These are phyloP conservation scores for Rhynchospora breviuscula DNA, from an alignment of 176 grass and related monocot species.

Conservation along the genomic window DNA sequence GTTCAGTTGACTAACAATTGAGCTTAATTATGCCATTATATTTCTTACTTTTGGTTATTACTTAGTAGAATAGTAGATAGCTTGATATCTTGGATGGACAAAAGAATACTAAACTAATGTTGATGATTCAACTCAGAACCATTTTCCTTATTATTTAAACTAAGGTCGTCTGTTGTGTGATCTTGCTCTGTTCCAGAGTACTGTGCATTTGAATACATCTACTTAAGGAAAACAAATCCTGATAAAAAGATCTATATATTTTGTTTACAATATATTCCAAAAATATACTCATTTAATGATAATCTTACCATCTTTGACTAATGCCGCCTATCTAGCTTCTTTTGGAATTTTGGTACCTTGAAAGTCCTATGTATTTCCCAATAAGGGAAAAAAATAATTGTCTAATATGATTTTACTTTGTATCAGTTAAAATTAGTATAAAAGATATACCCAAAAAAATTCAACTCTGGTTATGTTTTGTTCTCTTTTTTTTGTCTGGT, in stretches of 20 bases:
- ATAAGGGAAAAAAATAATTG: not conserved
- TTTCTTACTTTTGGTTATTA: not conserved
- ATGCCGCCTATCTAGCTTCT: not conserved
- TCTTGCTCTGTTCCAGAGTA: not conserved
- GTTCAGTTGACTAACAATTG: not conserved
- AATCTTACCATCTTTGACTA: not conserved
- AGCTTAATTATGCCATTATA: not conserved
- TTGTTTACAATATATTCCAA: not conserved
- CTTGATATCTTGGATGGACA: not conserved
- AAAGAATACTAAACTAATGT: not conserved
- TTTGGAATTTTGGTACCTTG: not conserved
- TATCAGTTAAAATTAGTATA: not conserved
- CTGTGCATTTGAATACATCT: too few species aligned
- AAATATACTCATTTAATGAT: not conserved
- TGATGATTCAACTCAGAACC: not conserved
- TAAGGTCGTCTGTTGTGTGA: not conserved
- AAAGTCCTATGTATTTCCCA: not conserved
- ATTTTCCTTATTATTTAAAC: not conserved
- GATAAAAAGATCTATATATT: not conserved
- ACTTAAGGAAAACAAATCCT: too few species aligned
- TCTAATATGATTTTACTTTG: not conserved
- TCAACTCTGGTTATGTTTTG: not conserved
- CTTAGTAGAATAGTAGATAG: not conserved
- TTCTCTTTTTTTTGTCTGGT: not conserved
- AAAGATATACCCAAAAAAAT: not conserved